Base-by-base conservation (phyloP, 805 yeast species). In the Lachancea thermotolerans region DNA sequence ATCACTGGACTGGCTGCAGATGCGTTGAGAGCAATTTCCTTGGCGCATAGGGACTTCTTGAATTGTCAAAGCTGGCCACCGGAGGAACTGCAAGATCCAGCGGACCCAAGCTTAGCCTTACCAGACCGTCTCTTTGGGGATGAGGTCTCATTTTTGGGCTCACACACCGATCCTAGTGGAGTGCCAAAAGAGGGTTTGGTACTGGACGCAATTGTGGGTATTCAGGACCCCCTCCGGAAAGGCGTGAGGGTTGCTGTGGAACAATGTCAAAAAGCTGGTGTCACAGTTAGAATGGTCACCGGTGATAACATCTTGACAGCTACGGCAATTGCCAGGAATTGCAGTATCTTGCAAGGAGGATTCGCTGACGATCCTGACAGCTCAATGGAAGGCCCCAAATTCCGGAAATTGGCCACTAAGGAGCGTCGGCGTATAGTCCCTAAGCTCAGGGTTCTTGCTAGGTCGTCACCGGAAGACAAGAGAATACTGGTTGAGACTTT, bases 381-480 rank as follows among this genome's bases (percentile, higher is more conserved):
- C 12, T 85, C 81, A 47, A 85, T 93, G 89, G 98, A 93, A 62
- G 99, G 99, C 8, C 97, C 98, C 1, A 72, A 61, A 4, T 93
- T 93, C 69, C 73, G 99, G 47, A 77, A 78, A 51, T 70, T 93
- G 49, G 56, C 77, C 10, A 71, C 72, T 2, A 65, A 62, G 6
- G 81, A 86, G 60, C 72, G 91, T 54, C 59, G 66, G 11, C 63
- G 66, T 16, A 65, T 84, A 37, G 83, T 82, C n/a, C 95, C 95
- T 4, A 72, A 75, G 34, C 69, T 93, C 46, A 77, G 81, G 56
- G 96, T 93, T 2, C 69, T 93, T 55, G 99, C 98, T 1, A 77
- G 99, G 59, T 88, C 96, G 1, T 82, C 95, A 10, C 99, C 99
- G 2, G 96, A 91, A 53, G 99, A 93, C 67, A 93, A 93, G 67